A percentile compares a stretch with the other conserved stretches of the same genome.
phyloP scores from a whole-genome alignment of 1,284 basidiomycete species.

The Serendipita sp. region DNA sequence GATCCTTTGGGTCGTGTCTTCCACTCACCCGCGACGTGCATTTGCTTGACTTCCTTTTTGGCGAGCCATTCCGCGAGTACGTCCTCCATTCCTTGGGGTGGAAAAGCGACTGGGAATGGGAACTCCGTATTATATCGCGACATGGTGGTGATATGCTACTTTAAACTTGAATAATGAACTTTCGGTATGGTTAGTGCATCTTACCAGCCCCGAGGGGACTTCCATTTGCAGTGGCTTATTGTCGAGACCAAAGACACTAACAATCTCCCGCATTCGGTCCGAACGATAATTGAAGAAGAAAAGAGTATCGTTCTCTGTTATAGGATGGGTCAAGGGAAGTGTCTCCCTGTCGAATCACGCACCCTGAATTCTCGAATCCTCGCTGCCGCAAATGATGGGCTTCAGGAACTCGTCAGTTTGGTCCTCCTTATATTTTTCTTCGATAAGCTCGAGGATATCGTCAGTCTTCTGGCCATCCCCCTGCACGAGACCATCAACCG shows the following conservation, averaged over 20 bases:
- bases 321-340: slow-evolving; percentile 5
- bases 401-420: slow-evolving; percentile 88
- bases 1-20: neutral
- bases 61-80: slow-evolving; percentile 81
- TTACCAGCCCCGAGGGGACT: slow-evolving; percentile 69
- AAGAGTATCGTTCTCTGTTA: slow-evolving; percentile 47
- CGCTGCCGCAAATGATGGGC: slow-evolving; percentile 75
- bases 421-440: slow-evolving; percentile 62
- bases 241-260: slow-evolving; percentile 59
- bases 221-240: slow-evolving; percentile 72
- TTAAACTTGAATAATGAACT: neutral
- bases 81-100: slow-evolving; percentile 79
- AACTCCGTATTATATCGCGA: slow-evolving; percentile 83
- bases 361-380: slow-evolving; percentile 71
- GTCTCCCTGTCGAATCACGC: slow-evolving; percentile 13
- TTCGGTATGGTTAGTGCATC: slow-evolving; percentile 13
- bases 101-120: slow-evolving; percentile 77
- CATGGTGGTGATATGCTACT: slow-evolving; percentile 77
- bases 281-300: slow-evolving; percentile 95
- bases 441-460: slow-evolving; percentile 52
- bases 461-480: slow-evolving; percentile 56
- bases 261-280: slow-evolving; percentile 83
- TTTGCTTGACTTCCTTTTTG: slow-evolving; percentile 65
- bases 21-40: slow-evolving; percentile 61
- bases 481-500: slow-evolving; percentile 66